phyloP scores from a whole-genome alignment of 805 yeast genomes.

The Spathaspora sp. region DNA sequence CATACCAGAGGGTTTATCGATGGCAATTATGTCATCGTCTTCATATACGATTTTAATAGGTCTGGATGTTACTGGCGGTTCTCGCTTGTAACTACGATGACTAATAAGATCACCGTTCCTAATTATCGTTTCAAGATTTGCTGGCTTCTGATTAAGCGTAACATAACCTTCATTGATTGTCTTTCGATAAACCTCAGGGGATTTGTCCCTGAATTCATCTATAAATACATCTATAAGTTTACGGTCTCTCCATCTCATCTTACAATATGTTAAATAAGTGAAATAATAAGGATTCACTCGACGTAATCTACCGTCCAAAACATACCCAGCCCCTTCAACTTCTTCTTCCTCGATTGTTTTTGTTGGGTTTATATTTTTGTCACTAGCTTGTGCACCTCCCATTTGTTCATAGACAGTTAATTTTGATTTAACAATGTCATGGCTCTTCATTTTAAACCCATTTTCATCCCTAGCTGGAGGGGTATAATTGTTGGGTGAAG shows the following conservation, averaged over 20 bases:
- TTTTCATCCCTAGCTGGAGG: constrained; percentile 32
- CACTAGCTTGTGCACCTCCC: constrained; percentile 28
- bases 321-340: constrained; percentile 55
- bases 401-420: constrained; percentile 38
- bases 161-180: constrained; percentile 62
- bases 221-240: constrained; percentile 75
- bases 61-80: constrained; percentile 70
- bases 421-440: constrained; percentile 41
- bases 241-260: constrained; percentile 87
- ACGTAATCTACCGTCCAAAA: constrained; percentile 58
- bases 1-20: constrained; percentile 91
- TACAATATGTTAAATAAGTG: constrained; percentile 89
- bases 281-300: constrained; percentile 81
- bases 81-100: constrained; percentile 83
- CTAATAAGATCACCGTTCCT: constrained; percentile 79
- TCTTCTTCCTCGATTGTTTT: constrained; percentile 51
- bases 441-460: constrained; percentile 47
- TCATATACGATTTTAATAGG: constrained; percentile 67
- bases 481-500: constrained; percentile 5
- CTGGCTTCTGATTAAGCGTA: constrained; percentile 61
- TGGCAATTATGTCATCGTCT: constrained; percentile 71
- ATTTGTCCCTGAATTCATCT: constrained; percentile 80
- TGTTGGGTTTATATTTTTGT: constrained; percentile 16
- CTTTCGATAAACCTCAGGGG: constrained; percentile 58
- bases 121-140: constrained; percentile 61